phyloP scores from a whole-genome alignment of 352 stramenopile species.

The Pythium chondricola region DNA sequence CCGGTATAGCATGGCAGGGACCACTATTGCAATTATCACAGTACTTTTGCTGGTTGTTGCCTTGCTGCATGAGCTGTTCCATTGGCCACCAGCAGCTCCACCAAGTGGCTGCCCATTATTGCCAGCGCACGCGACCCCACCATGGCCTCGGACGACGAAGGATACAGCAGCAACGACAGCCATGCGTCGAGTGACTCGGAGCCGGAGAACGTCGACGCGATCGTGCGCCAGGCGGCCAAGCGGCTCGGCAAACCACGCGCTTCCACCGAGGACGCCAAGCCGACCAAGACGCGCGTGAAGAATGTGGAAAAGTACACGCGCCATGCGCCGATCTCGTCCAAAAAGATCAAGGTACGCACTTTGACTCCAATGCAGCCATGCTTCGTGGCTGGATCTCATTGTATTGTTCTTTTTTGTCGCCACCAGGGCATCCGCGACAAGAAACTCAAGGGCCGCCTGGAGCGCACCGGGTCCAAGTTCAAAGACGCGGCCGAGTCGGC shows the following conservation, averaged over 20 bases:
- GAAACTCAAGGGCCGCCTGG: conserved; percentile 77
- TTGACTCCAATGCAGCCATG: conserved; percentile 3
- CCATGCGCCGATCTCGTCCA: conserved; percentile 42
- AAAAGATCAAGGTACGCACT: conserved; percentile 38
- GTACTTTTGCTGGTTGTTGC: too few species aligned
- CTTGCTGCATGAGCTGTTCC: too few species aligned
- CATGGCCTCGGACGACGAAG: conserved; percentile 33
- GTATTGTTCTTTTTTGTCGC: too few species aligned
- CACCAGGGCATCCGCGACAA: conserved; percentile 75
- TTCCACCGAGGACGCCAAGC: conserved; percentile 8
- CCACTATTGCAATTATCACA: too few species aligned
- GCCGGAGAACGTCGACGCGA: conserved; percentile 45
- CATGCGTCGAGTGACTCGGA: conserved; percentile 38
- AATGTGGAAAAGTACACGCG: conserved; percentile 76
- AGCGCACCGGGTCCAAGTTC: conserved; percentile 70
- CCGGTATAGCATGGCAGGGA: too few species aligned
- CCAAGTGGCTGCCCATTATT: too few species aligned
- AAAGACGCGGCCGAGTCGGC: conserved; percentile 79
- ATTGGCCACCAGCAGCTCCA: too few species aligned
- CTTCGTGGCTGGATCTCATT: background rate
- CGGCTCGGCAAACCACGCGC: conserved; percentile 38
- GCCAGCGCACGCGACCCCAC: too few species aligned
- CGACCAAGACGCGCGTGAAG: conserved; percentile 30
- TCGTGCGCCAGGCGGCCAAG: conserved; percentile 52
- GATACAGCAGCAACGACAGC: conserved; percentile 30